A percentile compares a stretch with the other conserved stretches of the same genome.
Evolutionary conservation across 75 land plant genomes (phyloP).

Genomic region (Sequoia sempervirens): DNA sequence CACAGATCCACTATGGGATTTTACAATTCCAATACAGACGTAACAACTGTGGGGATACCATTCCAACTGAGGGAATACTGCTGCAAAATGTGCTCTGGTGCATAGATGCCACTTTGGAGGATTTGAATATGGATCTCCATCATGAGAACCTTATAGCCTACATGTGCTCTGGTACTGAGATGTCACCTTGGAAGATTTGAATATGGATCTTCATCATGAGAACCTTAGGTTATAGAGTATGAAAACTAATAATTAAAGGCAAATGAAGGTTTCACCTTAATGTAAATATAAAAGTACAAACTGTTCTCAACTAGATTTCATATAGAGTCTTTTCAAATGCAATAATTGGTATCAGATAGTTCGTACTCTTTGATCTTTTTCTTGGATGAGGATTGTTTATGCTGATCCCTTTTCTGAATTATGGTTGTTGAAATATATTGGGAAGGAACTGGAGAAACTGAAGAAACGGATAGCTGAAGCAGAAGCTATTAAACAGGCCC

Average conservation of each 20-base stretch:
- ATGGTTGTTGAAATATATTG: not conserved
- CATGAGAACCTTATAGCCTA: too few species aligned
- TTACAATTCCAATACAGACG: too few species aligned
- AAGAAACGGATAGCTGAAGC: conserved; percentile 83
- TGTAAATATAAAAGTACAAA: not conserved
- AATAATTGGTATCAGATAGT: not conserved
- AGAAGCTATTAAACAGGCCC: conserved; percentile 80
- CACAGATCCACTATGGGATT: too few species aligned
- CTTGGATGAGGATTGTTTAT: not conserved
- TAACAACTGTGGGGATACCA: too few species aligned
- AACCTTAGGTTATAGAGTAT: too few species aligned
- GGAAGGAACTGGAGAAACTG: conserved; percentile 77
- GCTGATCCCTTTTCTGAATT: not conserved
- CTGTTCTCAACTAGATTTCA: not conserved
- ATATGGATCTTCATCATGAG: too few species aligned
- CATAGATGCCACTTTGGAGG: too few species aligned
- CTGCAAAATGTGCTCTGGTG: too few species aligned
- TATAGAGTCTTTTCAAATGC: not conserved
- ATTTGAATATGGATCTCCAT: too few species aligned
- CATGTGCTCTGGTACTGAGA: too few species aligned
- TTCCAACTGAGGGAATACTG: too few species aligned
- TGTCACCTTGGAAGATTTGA: too few species aligned
- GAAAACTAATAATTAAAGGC: not conserved
- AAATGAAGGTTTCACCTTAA: not conserved
- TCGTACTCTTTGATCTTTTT: not conserved